These are phyloP conservation scores for Nyssa sinensis DNA, from an alignment of 148 eudicot species.

Conservation along the genomic window DNA sequence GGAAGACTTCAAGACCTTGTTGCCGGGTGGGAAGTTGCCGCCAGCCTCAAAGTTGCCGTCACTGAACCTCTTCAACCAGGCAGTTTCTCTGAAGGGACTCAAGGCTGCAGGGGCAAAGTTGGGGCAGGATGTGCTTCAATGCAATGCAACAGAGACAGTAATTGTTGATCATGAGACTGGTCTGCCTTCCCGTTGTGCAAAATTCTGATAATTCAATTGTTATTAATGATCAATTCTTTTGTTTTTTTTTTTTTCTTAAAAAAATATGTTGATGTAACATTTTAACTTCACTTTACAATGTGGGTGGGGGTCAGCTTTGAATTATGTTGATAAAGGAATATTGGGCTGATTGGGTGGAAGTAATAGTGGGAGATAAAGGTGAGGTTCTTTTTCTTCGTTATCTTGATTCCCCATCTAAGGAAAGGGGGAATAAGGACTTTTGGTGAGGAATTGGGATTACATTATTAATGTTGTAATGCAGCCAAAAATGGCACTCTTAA, in stretches of 20 bases:
- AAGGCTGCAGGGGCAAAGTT: slow-evolving; percentile 90
- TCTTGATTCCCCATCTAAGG: neutral
- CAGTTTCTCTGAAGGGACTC: slow-evolving; percentile 76
- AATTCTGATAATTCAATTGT: slow-evolving; percentile 45
- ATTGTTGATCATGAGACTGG: slow-evolving; percentile 70
- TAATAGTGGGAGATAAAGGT: slow-evolving; percentile 4
- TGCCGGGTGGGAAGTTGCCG: slow-evolving; percentile 87
- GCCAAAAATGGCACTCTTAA: too few species aligned
- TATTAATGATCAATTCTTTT: slow-evolving; percentile 10
- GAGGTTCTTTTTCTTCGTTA: slow-evolving; percentile 1
- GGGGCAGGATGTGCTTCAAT: slow-evolving; percentile 74
- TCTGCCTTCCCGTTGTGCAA: slow-evolving; percentile 64
- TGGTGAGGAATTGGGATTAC: neutral
- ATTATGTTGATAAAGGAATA: neutral
- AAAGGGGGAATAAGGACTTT: neutral
- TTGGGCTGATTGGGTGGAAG: neutral
- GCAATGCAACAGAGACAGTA: slow-evolving; percentile 53
- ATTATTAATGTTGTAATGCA: neutral
- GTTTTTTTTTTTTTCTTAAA: slow-evolving; percentile 8
- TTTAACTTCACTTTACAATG: neutral
- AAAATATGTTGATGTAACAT: neutral
- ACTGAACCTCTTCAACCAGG: slow-evolving; percentile 78
- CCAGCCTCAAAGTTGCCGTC: slow-evolving; percentile 81
- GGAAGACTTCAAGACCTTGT: slow-evolving; percentile 54
- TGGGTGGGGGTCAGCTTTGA: neutral